Evolutionary conservation across 495 filamentous ascomycete species (phyloP), one percentile per base, ranked within the genome.

Genomic region (Aspergillus steynii): DNA sequence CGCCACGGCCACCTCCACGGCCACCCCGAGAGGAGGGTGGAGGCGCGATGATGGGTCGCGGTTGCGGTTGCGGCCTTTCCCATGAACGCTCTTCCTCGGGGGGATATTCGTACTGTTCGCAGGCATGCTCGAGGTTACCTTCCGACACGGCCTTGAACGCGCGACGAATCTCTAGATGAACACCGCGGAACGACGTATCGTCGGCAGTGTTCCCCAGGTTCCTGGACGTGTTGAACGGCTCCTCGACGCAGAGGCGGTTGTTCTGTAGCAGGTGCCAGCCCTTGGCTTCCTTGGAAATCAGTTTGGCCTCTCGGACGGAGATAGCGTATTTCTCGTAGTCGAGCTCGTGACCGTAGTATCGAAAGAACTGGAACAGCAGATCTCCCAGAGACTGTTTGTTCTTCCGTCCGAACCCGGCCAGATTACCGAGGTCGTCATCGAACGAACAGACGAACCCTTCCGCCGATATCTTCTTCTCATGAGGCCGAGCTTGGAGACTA

Each of bases 141-240:
- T 92, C 82, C 4, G 90, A 82, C 25, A 96, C 81, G 50, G 90
- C 76, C 59, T 90, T 87, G 73, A 96, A 97, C 1, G 95, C 96
- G 66, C 90, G 84, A 65, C 96, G 86, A 49, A 99, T 74, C 73
- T 99, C 95, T 53, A 90, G 71, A 74, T 98, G 96, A 25, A 99
- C 82, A 2, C 95, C 95, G 53, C 89, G 83, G 69, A 96, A 96
- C 1, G 95, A 95, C 3, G 87, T 93, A 70, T 96, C 93, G 67
- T 99, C 95, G 8, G 95, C 95, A 26, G 95, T 97, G 66, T 98
- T 98, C 0, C 93, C 95, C 53, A 99, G 80, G 72, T 99, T 99
- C n/a, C 96, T 83, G n/a, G 77, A 80, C 29, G 83, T 89, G 66
- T 96, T 99, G 80, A 99, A 99, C 2, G 95, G 96, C 69, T 99